Percentiles rank a stretch among this genome's conserved stretches.
These are phyloP conservation scores for Guadua angustifolia DNA, from an alignment of 176 grass and related monocot species.

Conservation along the genomic window DNA sequence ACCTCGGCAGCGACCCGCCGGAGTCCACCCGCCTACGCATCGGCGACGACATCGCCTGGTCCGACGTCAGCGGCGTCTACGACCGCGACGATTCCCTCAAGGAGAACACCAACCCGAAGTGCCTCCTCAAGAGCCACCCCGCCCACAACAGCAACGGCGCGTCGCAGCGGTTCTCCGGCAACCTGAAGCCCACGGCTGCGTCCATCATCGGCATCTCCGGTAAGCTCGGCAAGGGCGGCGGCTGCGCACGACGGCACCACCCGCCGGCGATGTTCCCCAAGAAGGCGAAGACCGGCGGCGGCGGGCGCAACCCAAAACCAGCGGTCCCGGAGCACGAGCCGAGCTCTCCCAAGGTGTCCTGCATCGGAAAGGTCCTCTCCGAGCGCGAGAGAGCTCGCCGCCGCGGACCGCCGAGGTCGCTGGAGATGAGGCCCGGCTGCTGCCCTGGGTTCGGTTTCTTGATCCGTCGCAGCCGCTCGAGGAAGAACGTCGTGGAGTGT, in stretches of 20 bases:
- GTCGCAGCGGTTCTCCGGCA: constrained; percentile 73
- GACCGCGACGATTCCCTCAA: constrained; percentile 88
- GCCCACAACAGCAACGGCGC: constrained; percentile 1
- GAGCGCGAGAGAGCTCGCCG: constrained; percentile 45
- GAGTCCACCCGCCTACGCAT: constrained; percentile 45
- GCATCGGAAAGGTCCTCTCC: constrained; percentile 87
- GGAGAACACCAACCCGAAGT: constrained; percentile 95
- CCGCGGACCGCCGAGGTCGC: background rate
- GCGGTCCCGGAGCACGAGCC: constrained; percentile 69
- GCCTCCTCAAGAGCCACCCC: constrained; percentile 44
- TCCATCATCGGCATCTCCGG: constrained; percentile 63
- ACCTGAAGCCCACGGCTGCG: constrained; percentile 60
- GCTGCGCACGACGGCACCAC: constrained; percentile 32
- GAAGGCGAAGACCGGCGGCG: constrained; percentile 49
- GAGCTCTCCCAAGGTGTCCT: constrained; percentile 82
- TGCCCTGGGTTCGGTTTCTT: constrained; percentile 48
- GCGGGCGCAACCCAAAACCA: constrained; percentile 52
- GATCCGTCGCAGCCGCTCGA: constrained; percentile 46
- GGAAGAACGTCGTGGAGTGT: constrained; percentile 41
- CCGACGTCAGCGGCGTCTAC: constrained; percentile 62
- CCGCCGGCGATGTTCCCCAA: constrained; percentile 69
- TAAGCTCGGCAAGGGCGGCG: constrained; percentile 51
- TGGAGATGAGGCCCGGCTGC: constrained; percentile 43
- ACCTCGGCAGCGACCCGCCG: constrained; percentile 38
- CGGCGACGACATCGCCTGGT: constrained; percentile 67